phyloP scores from a whole-genome alignment of 345 rosid species.

The Syzygium aqueum region DNA sequence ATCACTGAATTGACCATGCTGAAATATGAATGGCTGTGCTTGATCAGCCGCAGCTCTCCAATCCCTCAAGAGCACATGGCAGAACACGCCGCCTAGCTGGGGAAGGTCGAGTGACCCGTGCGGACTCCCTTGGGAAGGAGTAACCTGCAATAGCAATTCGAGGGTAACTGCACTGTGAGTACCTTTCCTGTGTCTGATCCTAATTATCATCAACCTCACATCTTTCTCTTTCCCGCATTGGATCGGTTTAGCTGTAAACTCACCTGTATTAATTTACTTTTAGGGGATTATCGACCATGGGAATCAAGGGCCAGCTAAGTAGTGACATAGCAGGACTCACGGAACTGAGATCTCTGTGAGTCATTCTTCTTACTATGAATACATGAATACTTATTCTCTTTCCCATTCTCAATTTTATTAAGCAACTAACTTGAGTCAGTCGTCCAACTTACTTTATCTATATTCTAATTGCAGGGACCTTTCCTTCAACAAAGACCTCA shows the following conservation, averaged over 20 bases:
- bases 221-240: background rate
- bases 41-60: conserved; percentile 63
- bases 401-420: background rate
- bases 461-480: conserved; percentile 52
- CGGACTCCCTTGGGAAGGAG: conserved; percentile 86
- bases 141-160: conserved; percentile 53
- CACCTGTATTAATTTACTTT: background rate
- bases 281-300: conserved; percentile 88
- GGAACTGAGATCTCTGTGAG: conserved; percentile 85
- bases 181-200: background rate
- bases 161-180: conserved; percentile 81
- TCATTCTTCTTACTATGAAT: background rate
- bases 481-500: conserved; percentile 67
- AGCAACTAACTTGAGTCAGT: background rate
- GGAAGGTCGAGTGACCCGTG: conserved; percentile 67
- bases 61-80: conserved; percentile 68
- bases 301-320: conserved; percentile 65
- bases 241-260: background rate
- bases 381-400: background rate
- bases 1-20: background rate
- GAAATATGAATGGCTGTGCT: background rate
- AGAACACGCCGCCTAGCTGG: conserved; percentile 80
- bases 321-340: conserved; percentile 85
- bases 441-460: background rate
- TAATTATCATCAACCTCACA: background rate